Evolutionary conservation across 176 grass and related monocot species (phyloP), one percentile per base, ranked within the genome.

Genomic region (Eragrostis curvula): DNA sequence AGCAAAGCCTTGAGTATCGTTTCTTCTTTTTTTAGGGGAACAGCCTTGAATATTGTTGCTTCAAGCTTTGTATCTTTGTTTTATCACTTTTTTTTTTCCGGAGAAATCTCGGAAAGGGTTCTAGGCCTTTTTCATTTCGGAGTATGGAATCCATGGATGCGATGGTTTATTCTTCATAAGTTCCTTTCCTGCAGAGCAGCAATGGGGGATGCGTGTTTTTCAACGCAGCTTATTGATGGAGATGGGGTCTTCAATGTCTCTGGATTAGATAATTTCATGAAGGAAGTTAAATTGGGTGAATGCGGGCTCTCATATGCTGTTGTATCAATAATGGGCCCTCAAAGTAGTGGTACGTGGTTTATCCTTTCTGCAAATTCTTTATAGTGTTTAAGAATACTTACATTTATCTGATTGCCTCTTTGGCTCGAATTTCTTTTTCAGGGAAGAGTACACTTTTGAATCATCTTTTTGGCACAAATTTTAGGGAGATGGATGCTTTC

Each of bases 391-490:
- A 64, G 58, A 39, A 50, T 72, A 24, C 15, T 36, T 44, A 32
- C 6, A 21, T 86, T 67, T 75, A 1, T 21, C 42, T 39, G 27
- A 50, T 70, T 29, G 17, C 28, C 24, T 9, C 0, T 9, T 49
- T 59, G 44, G 62, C 64, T 18, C 59, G 32, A 78, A 71, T 39
- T 65, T 71, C 21, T 70, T 81, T 82, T 75, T 44, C 84, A 98
- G 96, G 96, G 55, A 98, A 98, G 87, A 98, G 96, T 74, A 98
- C 96, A 79, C 96, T 98, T 88, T 88, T 98, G 75, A 98, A 98
- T 72, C 79, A 98, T 90, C 90, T 98, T 63, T 98, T 98, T 45
- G 12, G 84, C 28, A 98, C 96, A 17, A 98, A 95, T 42, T 98
- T 98, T 88, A 95, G 86, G 68, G 96, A 98, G 85, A 98, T 98